Evolutionary conservation across 2,329 filamentous ascomycete species (phyloP), one percentile per base, ranked within the genome.

Genomic region (Nothophoma quercina): DNA sequence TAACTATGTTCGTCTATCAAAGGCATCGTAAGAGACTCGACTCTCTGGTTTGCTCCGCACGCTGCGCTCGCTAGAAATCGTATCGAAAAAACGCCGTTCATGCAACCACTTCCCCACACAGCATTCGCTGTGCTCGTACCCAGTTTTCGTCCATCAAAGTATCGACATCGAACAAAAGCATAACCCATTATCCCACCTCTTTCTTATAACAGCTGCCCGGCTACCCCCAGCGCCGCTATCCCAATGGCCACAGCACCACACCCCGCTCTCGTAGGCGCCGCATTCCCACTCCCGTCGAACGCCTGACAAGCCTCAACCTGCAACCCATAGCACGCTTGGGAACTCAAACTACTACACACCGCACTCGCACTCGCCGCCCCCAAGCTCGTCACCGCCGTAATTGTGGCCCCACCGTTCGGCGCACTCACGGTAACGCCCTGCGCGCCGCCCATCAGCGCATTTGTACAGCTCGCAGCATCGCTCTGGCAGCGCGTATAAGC

Each of bases 401-500:
- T 78, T 6, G 81, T 84, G 9, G 78, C 75, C 13, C 81, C 81
- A 13, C 70, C 78, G n/a, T 79, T 80, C 2, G 72, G 72, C 7
- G 77, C 81, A 2, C 70, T 77, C 19, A 84, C 72, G 1, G 82
- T 84, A 23, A 84, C 80, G 22, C 78, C 81, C 45, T 80, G 78
- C 2, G 75, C 75, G 38, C 73, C 71, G n/a, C 77, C 79, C 21
- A 78, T 79, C 53, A 84, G 71, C 23, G 76, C 71, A 59, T 64
- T 56, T 55, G 71, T 73, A 50, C 72, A 74, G 58, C 67, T 68
- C 55, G 69, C 65, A 69, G 69, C 70, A 71, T 82, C 77, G 32
- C 70, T 75, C 63, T 81, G 76, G 54, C 82, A 84, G 49, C 73
- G 72, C 26, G 79, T 79, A 70, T 82, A 84, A 68, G 82, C 82